A percentile compares a stretch with the other conserved stretches of the same genome.
Conservation (phyloP, 164 flowering plant genomes). For the Saururus chinensis region DNA sequence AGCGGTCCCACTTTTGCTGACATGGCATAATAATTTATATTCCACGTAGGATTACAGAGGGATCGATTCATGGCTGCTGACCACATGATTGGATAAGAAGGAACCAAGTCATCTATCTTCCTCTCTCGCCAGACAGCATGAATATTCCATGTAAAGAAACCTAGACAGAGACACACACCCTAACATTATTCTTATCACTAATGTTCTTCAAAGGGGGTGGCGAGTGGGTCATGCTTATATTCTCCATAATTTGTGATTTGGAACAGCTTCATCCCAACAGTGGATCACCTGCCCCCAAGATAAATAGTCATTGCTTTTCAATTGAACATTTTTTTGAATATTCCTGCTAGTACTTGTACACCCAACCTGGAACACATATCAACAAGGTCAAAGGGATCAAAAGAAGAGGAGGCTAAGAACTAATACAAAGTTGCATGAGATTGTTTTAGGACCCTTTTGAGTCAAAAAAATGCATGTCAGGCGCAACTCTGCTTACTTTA, state of each 20-base stretch:
- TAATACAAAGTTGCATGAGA: background rate
- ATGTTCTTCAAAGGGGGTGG: slow-evolving; percentile 12
- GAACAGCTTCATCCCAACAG: background rate
- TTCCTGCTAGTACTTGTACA: slow-evolving; percentile 32
- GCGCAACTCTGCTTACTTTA: background rate
- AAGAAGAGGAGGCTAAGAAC: background rate
- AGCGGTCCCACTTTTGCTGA: too few species aligned
- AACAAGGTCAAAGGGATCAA: slow-evolving; percentile 17
- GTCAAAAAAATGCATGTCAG: slow-evolving; percentile 1
- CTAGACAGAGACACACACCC: slow-evolving; percentile 19
- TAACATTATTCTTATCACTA: slow-evolving; percentile 3
- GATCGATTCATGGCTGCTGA: slow-evolving; percentile 14
- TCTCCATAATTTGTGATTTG: background rate
- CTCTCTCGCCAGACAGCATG: slow-evolving; percentile 37
- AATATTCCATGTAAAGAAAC: slow-evolving; percentile 34
- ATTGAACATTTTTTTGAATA: slow-evolving; percentile 28
- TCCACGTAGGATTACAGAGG: slow-evolving; percentile 2
- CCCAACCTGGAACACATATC: slow-evolving; percentile 2
- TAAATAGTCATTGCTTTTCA: slow-evolving; percentile 30
- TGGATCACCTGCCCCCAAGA: slow-evolving; percentile 12
- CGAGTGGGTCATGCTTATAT: background rate
- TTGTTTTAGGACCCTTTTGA: slow-evolving; percentile 5
- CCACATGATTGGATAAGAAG: slow-evolving; percentile 31
- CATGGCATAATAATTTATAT: too few species aligned
- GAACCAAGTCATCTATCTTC: slow-evolving; percentile 18